These are phyloP conservation scores for Saksenaea vasiformis DNA, from an alignment of 371 early-diverging fungal genomes.

Conservation along the genomic window DNA sequence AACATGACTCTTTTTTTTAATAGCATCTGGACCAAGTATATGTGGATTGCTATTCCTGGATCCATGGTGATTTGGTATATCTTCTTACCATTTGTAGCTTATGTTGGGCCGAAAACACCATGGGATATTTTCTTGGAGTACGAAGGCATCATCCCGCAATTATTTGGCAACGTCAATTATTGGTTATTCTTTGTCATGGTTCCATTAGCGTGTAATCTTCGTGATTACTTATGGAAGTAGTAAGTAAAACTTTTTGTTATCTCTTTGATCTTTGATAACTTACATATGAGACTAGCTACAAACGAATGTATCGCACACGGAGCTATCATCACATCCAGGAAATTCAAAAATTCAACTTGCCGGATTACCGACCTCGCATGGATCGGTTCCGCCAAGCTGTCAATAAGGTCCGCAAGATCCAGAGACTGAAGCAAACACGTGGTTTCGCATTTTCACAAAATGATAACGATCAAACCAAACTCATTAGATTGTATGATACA, in stretches of 20 bases:
- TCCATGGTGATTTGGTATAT: conserved; percentile 87
- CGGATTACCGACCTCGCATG: conserved; percentile 95
- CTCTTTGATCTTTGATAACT: neutral
- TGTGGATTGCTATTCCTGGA: conserved; percentile 77
- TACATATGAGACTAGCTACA: conserved; percentile 42
- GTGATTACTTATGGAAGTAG: conserved; percentile 95
- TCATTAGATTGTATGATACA: conserved; percentile 96
- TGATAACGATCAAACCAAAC: conserved; percentile 90
- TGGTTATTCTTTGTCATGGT: conserved; percentile 87
- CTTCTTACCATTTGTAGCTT: conserved; percentile 85
- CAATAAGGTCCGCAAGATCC: conserved; percentile 92
- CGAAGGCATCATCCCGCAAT: conserved; percentile 68
- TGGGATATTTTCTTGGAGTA: conserved; percentile 79
- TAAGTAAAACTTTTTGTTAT: conserved; percentile 51
- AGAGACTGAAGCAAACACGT: conserved; percentile 86
- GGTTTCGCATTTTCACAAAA: conserved; percentile 98
- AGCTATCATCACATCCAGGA: conserved; percentile 96
- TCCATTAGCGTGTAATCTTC: conserved; percentile 74
- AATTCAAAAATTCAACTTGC: conserved; percentile 96
- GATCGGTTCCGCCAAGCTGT: conserved; percentile 97
- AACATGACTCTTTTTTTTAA: neutral
- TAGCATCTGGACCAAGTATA: conserved; percentile 86
- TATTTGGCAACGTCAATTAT: conserved; percentile 76
- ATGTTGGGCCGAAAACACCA: conserved; percentile 69
- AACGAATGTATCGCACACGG: conserved; percentile 79